Percentiles rank a stretch among this genome's conserved stretches.
Conservation (phyloP, 345 rosid species). For the Hypericum androsaemum region DNA sequence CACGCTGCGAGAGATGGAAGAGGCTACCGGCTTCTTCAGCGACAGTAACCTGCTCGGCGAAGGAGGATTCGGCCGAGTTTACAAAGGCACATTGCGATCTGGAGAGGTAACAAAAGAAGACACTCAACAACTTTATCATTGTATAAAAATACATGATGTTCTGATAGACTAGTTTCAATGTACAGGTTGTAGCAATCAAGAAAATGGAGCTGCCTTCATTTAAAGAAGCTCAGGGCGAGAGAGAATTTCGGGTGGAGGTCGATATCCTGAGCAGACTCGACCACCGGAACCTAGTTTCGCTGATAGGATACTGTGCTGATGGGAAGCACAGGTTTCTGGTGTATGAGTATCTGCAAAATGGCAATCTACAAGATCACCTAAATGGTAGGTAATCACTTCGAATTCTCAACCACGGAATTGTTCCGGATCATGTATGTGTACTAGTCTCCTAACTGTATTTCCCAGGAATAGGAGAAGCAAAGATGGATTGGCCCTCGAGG, state of each 20-base stretch:
- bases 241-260: slow-evolving; percentile 91
- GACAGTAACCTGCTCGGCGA: slow-evolving; percentile 67
- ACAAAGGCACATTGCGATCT: slow-evolving; percentile 64
- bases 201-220: slow-evolving; percentile 85
- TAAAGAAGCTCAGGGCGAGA: slow-evolving; percentile 83
- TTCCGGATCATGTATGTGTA: no score
- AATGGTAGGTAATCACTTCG: slow-evolving; percentile 42
- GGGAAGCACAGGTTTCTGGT: slow-evolving; percentile 90
- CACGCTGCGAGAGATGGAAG: slow-evolving; percentile 87
- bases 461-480: slow-evolving; percentile 67
- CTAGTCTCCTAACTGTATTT: slow-evolving; percentile 9
- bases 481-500: slow-evolving; percentile 77
- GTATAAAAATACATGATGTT: background rate
- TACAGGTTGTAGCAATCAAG: slow-evolving; percentile 87
- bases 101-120: slow-evolving; percentile 52
- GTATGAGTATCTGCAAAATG: slow-evolving; percentile 81
- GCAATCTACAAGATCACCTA: slow-evolving; percentile 95
- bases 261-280: slow-evolving; percentile 93
- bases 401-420: no score
- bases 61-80: slow-evolving; percentile 93
- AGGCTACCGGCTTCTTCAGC: slow-evolving; percentile 63
- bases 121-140: background rate
- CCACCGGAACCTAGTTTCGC: slow-evolving; percentile 79
- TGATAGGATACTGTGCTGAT: slow-evolving; percentile 92
- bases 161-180: background rate